These are phyloP conservation scores for Corylus avellana DNA, from an alignment of 306 rosid genomes.

Conservation along the genomic window DNA sequence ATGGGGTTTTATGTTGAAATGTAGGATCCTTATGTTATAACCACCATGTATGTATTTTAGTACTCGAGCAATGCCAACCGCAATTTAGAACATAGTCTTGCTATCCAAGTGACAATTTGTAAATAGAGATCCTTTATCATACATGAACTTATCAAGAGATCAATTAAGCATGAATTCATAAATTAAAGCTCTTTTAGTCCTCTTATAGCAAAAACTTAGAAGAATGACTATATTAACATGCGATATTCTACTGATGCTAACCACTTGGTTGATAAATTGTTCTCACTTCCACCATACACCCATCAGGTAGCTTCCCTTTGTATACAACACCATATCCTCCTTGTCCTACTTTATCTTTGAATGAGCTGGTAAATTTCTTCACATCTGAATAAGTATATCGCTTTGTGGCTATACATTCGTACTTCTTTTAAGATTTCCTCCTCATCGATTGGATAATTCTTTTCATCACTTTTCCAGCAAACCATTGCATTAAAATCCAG, in stretches of 20 bases:
- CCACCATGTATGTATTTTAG: constrained; percentile 40
- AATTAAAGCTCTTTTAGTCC: constrained; percentile 36
- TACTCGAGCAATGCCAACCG: constrained; percentile 40
- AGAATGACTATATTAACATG: constrained; percentile 5
- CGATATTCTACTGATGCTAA: too few species aligned
- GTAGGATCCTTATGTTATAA: constrained; percentile 16
- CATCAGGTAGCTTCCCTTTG: too few species aligned
- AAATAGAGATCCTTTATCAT: not conserved
- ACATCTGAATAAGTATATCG: constrained; percentile 22
- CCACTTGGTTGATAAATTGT: too few species aligned
- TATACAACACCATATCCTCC: constrained; percentile 48
- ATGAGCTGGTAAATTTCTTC: constrained; percentile 36
- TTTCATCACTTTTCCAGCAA: not conserved
- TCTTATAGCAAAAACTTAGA: constrained; percentile 36
- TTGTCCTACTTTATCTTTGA: constrained; percentile 27
- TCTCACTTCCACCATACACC: too few species aligned
- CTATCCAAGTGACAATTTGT: constrained; percentile 22
- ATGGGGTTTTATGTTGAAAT: constrained; percentile 23
- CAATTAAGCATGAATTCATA: constrained; percentile 49
- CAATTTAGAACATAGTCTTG: constrained; percentile 21
- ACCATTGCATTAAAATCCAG: too few species aligned
- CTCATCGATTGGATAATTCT: not conserved
- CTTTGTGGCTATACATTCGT: constrained; percentile 20
- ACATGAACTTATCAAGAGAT: constrained; percentile 41
- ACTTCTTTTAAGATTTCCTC: constrained; percentile 5